phyloP scores from a whole-genome alignment of 83 land plant genomes.

The Diphasiastrum complanatum region DNA sequence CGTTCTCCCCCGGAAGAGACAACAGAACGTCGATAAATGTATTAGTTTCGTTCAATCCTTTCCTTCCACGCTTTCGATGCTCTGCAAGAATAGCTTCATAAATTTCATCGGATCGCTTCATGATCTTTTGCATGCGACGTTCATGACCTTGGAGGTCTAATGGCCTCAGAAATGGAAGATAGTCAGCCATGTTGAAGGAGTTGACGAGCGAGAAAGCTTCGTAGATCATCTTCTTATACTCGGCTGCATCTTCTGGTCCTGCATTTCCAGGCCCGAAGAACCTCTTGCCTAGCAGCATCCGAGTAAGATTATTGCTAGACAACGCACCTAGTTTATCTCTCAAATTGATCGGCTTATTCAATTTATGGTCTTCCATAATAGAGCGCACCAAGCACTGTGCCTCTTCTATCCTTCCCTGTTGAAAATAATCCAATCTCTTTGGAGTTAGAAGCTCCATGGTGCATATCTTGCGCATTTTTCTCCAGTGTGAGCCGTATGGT shows the following conservation, averaged over 20 bases:
- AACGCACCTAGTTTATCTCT: constrained; percentile 20
- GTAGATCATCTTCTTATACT: constrained; percentile 27
- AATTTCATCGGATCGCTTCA: constrained; percentile 17
- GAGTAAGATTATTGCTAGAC: constrained; percentile 25
- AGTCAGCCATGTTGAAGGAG: constrained; percentile 30
- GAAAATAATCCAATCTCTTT: constrained; percentile 19
- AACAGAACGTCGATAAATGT: constrained; percentile 23
- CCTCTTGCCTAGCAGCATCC: constrained; percentile 30
- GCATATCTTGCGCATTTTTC: constrained; percentile 12
- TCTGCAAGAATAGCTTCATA: constrained; percentile 26
- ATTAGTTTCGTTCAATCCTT: not conserved
- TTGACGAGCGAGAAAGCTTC: constrained; percentile 30
- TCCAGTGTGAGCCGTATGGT: constrained; percentile 26
- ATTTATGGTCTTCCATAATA: not conserved
- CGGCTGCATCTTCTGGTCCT: constrained; percentile 18
- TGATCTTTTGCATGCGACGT: constrained; percentile 21
- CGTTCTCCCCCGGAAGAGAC: constrained; percentile 15
- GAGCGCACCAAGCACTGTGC: constrained; percentile 17
- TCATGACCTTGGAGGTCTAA: constrained; percentile 30
- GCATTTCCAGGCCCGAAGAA: constrained; percentile 27
- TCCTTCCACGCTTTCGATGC: constrained; percentile 7
- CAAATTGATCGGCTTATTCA: constrained; percentile 9
- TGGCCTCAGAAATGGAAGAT: constrained; percentile 25
- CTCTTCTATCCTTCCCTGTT: constrained; percentile 26
- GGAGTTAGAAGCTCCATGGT: constrained; percentile 26